Evolutionary conservation across 371 early-diverging fungal species (phyloP), one percentile per base, ranked within the genome.

Genomic region (Haplosporangium sp.): DNA sequence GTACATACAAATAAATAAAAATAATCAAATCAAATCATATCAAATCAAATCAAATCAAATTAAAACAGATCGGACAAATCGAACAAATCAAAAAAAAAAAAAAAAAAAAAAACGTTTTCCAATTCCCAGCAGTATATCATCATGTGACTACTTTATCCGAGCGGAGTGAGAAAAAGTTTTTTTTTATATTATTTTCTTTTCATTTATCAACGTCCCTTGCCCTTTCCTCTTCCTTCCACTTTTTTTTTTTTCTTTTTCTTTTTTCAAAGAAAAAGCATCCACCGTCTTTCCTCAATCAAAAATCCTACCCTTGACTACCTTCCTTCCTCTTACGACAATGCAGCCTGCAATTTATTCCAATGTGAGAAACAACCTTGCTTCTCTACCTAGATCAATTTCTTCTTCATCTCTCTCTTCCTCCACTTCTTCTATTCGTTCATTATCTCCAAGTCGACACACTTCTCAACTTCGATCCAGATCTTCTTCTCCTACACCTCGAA

Each of bases 381-480:
- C 50, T 19, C 37, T 75, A 27, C 76, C 76, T 35, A 71, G 77
- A 20, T 66, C 77, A 11, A 71, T 76, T 38, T 76, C 77, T 11
- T 72, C 77, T 45, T 65, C 77, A 7, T 58, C 77, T 55, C 17
- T 67, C 50, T 65, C 77, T 1, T 56, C 77, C 37, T 60, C 74
- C 0, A 71, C 69, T 34, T 37, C 60, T 15, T 70, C 76, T 34
- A 76, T 76, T 65, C 72, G 68, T 35, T 71, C 77, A 1, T 52
- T 76, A 42, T 76, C 77, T 1, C 71, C 77, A 3, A 71, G 77
- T 42, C 67, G 71, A 15, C 65, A 47, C 48, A 66, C 70, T 13
- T 40, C 76, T 4, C 58, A 69, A 11, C 57, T 77, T 9, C 77
- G 77, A 53, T 72, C 77, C 19, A 64, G 77, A 19, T 77, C 77